Conservation (phyloP, 176 grass and related monocot species). For the Avena eriantha region DNA sequence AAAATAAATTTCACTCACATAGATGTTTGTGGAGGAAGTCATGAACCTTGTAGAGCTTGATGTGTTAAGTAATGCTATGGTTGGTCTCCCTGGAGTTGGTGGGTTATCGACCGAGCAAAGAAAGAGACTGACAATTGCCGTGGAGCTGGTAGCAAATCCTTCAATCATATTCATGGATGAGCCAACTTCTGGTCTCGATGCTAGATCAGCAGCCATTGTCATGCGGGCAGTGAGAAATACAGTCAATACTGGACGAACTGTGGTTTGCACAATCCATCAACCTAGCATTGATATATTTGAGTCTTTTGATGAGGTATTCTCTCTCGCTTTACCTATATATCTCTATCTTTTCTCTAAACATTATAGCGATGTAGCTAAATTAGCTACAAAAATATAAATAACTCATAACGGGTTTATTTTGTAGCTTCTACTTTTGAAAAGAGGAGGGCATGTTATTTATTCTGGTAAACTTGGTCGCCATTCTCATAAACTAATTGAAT, state of each 20-base stretch:
- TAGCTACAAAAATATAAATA: background rate
- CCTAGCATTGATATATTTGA: constrained; percentile 98
- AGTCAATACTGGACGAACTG: constrained; percentile 89
- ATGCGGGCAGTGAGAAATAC: constrained; percentile 94
- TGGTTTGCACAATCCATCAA: constrained; percentile 96
- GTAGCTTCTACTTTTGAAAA: constrained; percentile 88
- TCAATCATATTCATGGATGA: constrained; percentile 98
- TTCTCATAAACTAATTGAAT: constrained; percentile 82
- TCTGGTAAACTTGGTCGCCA: constrained; percentile 75
- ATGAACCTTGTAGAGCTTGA: constrained; percentile 92
- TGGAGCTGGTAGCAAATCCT: constrained; percentile 89
- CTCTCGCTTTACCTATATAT: constrained; percentile 8
- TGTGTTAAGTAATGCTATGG: constrained; percentile 66
- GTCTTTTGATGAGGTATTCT: constrained; percentile 84
- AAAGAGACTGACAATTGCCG: constrained; percentile 86
- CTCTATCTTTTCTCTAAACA: background rate
- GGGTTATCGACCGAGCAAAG: constrained; percentile 93
- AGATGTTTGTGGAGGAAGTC: constrained; percentile 96
- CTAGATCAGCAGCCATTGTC: constrained; percentile 90
- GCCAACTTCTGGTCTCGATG: constrained; percentile 94
- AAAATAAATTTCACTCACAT: background rate
- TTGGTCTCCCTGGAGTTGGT: constrained; percentile 76
- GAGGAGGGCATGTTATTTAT: constrained; percentile 87
- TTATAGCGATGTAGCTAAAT: background rate
- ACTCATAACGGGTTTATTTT: constrained; percentile 30